Conservation (phyloP, 768 basidiomycete genomes). For the Tulasnella sp. region DNA sequence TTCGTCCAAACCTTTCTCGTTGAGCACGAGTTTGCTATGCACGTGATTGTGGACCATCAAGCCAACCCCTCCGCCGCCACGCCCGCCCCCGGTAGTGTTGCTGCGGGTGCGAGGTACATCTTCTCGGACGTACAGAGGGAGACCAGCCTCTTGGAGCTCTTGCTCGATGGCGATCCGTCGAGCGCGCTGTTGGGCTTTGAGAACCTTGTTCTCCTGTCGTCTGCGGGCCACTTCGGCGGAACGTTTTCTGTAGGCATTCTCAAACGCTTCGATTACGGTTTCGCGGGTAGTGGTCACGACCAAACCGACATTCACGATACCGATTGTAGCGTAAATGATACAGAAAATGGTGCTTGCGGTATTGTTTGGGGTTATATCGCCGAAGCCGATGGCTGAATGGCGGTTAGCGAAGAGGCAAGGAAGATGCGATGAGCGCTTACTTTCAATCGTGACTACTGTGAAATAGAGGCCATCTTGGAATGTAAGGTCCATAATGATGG, state of each 20-base stretch:
- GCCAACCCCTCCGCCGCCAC: background rate
- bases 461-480: conserved; percentile 75
- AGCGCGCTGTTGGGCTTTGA: conserved; percentile 19
- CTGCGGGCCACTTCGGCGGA: conserved; percentile 35
- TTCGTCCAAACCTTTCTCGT: background rate
- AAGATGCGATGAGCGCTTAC: conserved; percentile 13
- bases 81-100: background rate
- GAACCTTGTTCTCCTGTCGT: conserved; percentile 30
- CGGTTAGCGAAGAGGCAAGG: too few relatives aligned
- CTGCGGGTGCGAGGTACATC: background rate
- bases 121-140: conserved; percentile 40
- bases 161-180: conserved; percentile 33
- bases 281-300: conserved; percentile 55
- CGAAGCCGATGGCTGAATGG: conserved; percentile 38
- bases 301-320: conserved; percentile 48
- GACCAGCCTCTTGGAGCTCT: conserved; percentile 40
- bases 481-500: conserved; percentile 37
- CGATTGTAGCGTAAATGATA: conserved; percentile 33
- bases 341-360: conserved; percentile 46
- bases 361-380: conserved; percentile 51
- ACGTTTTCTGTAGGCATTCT: conserved; percentile 50
- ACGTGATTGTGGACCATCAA: background rate
- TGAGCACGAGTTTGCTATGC: background rate
- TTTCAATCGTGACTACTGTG: conserved; percentile 56
- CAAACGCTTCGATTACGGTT: conserved; percentile 58